These are phyloP conservation scores for Leptographium lundbergii DNA, from an alignment of 2,329 filamentous ascomycete species.

Conservation along the genomic window DNA sequence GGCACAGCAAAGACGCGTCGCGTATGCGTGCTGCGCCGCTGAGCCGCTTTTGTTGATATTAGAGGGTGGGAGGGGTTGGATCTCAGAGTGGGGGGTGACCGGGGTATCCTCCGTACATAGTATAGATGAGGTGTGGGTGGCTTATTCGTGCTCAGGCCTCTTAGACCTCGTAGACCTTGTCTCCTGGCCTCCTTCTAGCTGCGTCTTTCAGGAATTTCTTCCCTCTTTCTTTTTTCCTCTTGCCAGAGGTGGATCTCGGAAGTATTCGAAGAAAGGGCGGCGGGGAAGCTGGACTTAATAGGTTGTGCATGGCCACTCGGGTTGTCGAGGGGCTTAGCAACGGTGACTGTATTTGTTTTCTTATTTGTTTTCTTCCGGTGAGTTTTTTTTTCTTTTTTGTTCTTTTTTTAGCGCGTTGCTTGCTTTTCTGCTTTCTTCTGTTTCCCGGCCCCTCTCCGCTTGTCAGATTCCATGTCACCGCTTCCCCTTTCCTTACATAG, in stretches of 20 bases:
- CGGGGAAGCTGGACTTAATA: neutral
- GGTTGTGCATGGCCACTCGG: neutral
- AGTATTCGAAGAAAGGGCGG: neutral
- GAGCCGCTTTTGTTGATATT: conserved; percentile 1
- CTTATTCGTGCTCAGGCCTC: neutral
- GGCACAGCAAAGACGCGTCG: neutral
- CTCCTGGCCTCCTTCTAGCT: neutral
- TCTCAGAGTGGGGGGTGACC: neutral
- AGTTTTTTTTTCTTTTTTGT: neutral
- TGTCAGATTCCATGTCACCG: neutral
- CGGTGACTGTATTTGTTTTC: neutral
- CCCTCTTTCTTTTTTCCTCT: neutral
- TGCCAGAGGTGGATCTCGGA: neutral
- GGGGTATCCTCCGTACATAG: no score
- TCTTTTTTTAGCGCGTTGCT: neutral
- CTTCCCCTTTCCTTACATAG: neutral
- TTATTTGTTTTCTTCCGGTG: neutral
- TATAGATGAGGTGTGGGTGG: neutral
- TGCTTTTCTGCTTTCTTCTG: neutral
- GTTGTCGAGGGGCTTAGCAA: neutral
- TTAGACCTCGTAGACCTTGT: neutral
- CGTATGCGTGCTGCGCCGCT: neutral
- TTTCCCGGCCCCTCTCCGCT: neutral
- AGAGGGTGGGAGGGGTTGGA: neutral
- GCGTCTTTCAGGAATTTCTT: neutral